A percentile compares a stretch with the other conserved stretches of the same genome.
phyloP scores from a whole-genome alignment of 2,329 filamentous ascomycete species.

The Aspergillus sp. region DNA sequence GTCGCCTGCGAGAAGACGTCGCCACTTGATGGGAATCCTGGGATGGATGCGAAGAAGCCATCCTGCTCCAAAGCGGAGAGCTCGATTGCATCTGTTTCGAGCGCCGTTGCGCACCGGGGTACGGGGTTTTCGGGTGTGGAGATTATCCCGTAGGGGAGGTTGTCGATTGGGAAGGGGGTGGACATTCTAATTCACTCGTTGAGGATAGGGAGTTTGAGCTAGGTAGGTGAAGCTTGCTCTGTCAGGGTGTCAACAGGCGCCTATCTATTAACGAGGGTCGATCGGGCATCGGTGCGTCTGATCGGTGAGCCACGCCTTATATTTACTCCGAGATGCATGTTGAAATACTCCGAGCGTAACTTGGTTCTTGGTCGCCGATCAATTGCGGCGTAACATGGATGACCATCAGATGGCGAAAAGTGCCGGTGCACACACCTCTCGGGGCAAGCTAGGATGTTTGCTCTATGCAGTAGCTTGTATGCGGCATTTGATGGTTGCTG shows the following conservation, averaged over 20 bases:
- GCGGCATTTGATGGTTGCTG: not conserved
- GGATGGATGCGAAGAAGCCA: slow-evolving; percentile 16
- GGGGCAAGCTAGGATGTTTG: not conserved
- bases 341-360: not conserved
- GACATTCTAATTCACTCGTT: not conserved
- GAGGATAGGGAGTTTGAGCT: not conserved
- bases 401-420: not conserved
- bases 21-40: slow-evolving; percentile 6
- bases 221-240: no score
- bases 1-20: slow-evolving; percentile 16
- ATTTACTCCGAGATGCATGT: not conserved
- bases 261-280: not conserved
- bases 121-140: slow-evolving; percentile 13
- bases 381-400: not conserved
- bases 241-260: no score
- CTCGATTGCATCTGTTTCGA: slow-evolving; percentile 20
- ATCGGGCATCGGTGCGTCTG: slow-evolving; percentile 2
- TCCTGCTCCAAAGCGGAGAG: slow-evolving; percentile 18
- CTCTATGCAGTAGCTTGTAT: not conserved
- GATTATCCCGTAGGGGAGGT: slow-evolving; percentile 25
- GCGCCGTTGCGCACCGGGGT: slow-evolving; percentile 20
- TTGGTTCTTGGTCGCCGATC: not conserved
- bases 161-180: slow-evolving; percentile 24
- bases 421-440: not conserved
- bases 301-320: not conserved